Evolutionary conservation across 2,329 filamentous ascomycete species (phyloP).

Genomic region (Huntiella moniliformis): DNA sequence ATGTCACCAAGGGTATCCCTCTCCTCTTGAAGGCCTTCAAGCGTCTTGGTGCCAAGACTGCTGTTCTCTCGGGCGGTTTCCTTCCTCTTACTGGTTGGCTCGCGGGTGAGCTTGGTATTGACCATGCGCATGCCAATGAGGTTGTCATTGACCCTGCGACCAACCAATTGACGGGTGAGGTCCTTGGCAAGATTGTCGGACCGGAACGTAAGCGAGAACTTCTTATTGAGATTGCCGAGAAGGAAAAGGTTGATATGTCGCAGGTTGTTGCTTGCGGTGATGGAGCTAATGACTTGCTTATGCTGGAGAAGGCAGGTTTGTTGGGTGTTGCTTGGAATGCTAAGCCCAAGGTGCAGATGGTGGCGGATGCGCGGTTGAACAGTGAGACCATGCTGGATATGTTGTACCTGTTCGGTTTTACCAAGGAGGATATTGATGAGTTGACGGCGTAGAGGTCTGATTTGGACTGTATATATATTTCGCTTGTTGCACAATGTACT

Average conservation of each 20-base stretch:
- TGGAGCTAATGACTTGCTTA: slow-evolving; percentile 65
- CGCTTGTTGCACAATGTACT: too few species aligned
- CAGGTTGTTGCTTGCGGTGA: slow-evolving; percentile 62
- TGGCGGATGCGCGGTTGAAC: slow-evolving; percentile 56
- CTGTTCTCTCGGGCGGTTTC: slow-evolving; percentile 85
- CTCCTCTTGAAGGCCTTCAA: slow-evolving; percentile 59
- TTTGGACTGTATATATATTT: background rate
- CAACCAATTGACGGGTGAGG: slow-evolving; percentile 49
- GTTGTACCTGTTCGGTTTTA: slow-evolving; percentile 56
- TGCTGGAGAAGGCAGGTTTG: slow-evolving; percentile 52
- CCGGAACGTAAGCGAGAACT: slow-evolving; percentile 56
- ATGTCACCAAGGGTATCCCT: slow-evolving; percentile 63
- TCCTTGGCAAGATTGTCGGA: slow-evolving; percentile 55
- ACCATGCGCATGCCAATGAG: slow-evolving; percentile 79
- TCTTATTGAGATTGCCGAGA: slow-evolving; percentile 48
- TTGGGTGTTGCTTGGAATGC: slow-evolving; percentile 71
- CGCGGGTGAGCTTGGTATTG: slow-evolving; percentile 59
- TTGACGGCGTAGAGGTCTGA: slow-evolving; percentile 19
- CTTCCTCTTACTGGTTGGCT: slow-evolving; percentile 77
- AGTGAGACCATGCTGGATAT: slow-evolving; percentile 51
- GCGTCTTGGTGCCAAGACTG: slow-evolving; percentile 65
- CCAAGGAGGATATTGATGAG: slow-evolving; percentile 39
- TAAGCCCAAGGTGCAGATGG: slow-evolving; percentile 63
- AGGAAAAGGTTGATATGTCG: slow-evolving; percentile 44
- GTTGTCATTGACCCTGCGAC: slow-evolving; percentile 41